Conservation (phyloP, 108 stramenopile species). For the Hondaea fermentalgiana region DNA sequence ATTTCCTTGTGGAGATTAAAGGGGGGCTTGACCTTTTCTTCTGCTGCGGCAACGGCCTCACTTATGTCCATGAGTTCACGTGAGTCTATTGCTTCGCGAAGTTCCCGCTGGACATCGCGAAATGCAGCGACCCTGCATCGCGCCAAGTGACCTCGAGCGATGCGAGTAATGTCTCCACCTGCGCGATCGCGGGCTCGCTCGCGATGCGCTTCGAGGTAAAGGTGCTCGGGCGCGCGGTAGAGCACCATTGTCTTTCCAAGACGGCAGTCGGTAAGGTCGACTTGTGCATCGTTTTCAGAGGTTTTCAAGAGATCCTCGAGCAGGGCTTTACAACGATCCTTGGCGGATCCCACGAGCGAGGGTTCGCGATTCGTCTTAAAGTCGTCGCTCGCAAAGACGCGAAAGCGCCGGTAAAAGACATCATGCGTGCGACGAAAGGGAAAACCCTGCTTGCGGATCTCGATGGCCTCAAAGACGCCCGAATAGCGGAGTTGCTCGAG, state of each 20-base stretch:
- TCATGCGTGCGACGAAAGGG: slow-evolving; percentile 29
- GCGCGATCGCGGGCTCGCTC: neutral
- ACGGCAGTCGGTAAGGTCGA: neutral
- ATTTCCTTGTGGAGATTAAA: neutral
- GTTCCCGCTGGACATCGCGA: neutral
- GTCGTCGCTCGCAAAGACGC: neutral
- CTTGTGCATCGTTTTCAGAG: neutral
- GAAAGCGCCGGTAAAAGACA: slow-evolving; percentile 29
- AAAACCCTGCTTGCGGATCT: slow-evolving; percentile 41
- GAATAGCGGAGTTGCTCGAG: slow-evolving; percentile 43
- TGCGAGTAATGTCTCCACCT: no score
- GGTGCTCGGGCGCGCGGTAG: slow-evolving; percentile 8
- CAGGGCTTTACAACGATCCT: neutral
- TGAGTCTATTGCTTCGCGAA: neutral
- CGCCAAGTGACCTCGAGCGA: neutral
- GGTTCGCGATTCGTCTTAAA: neutral
- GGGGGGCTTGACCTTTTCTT: neutral
- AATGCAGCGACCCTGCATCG: neutral
- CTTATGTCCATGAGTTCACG: neutral
- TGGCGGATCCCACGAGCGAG: neutral
- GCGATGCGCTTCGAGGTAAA: neutral
- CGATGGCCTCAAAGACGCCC: slow-evolving; percentile 46
- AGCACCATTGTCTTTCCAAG: slow-evolving; percentile 19
- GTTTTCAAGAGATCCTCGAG: neutral
- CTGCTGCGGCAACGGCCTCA: neutral